A percentile compares a stretch with the other conserved stretches of the same genome.
Evolutionary conservation across 2,329 filamentous ascomycete genomes (phyloP).

Genomic region (Cordyceps fumosorosea): DNA sequence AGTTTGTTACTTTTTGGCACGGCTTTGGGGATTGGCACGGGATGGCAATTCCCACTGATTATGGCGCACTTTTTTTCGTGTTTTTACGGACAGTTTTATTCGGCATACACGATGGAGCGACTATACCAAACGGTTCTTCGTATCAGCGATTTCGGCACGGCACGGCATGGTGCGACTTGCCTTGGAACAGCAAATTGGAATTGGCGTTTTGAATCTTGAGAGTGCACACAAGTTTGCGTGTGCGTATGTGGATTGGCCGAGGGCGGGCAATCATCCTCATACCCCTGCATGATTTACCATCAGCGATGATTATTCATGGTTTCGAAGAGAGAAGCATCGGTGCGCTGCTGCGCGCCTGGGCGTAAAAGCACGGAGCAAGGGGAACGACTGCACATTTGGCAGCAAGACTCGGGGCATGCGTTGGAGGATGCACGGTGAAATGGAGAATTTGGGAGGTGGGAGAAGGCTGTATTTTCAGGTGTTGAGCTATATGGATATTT

Average conservation of each 20-base stretch:
- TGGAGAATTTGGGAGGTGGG: not conserved
- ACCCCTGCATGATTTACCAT: conserved; percentile 1
- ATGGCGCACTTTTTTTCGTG: conserved; percentile 9
- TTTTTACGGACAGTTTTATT: conserved; percentile 6
- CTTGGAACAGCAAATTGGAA: conserved; percentile 1
- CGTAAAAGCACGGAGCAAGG: not conserved
- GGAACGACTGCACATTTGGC: not conserved
- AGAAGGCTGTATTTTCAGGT: not conserved
- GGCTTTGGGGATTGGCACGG: conserved; percentile 6
- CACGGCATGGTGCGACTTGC: not conserved
- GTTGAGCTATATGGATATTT: not conserved
- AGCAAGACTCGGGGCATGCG: not conserved
- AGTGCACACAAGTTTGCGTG: not conserved
- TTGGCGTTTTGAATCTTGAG: conserved; percentile 10
- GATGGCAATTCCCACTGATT: not conserved
- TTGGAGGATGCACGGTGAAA: not conserved
- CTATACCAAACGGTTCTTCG: conserved; percentile 9
- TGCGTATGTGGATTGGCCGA: not conserved
- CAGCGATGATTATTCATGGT: conserved; percentile 6
- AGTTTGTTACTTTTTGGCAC: conserved; percentile 12
- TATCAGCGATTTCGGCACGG: conserved; percentile 5
- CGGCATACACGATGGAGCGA: conserved; percentile 9
- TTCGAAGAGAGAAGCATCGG: not conserved
- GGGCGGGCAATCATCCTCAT: conserved; percentile 8
- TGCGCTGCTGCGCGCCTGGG: not conserved